Conservation (phyloP, 2,329 filamentous ascomycete genomes). For the Aspergillus sp. region DNA sequence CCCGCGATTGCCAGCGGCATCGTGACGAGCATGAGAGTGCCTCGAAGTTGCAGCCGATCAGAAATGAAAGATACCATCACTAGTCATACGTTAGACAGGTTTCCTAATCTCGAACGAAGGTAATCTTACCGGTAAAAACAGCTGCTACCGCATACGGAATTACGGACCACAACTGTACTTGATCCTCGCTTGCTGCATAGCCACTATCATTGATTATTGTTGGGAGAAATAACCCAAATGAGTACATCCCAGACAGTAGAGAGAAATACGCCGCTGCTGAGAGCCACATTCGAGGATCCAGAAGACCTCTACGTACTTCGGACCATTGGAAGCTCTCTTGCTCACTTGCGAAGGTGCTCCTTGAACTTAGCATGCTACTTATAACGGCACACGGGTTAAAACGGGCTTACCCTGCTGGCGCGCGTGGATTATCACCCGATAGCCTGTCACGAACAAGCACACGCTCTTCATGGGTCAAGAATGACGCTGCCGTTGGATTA, state of each 20-base stretch:
- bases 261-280: conserved; percentile 57
- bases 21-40: conserved; percentile 56
- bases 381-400: too few species aligned
- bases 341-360: conserved; percentile 16
- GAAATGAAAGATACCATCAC: conserved; percentile 48
- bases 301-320: conserved; percentile 55
- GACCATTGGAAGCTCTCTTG: conserved; percentile 52
- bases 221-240: conserved; percentile 59
- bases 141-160: conserved; percentile 58
- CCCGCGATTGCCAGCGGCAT: conserved; percentile 59
- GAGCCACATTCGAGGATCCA: conserved; percentile 58
- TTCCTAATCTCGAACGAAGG: not conserved
- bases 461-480: conserved; percentile 49
- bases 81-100: conserved; percentile 6
- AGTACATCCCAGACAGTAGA: conserved; percentile 53
- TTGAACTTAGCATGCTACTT: conserved; percentile 3
- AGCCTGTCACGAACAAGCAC: conserved; percentile 44
- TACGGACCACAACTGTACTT: conserved; percentile 57
- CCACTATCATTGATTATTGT: conserved; percentile 57
- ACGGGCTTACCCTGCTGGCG: conserved; percentile 18
- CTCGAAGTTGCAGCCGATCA: conserved; percentile 54
- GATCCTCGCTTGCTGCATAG: conserved; percentile 49
- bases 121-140: conserved; percentile 43
- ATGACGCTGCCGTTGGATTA: conserved; percentile 47
- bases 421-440: conserved; percentile 28